A percentile compares a stretch with the other conserved stretches of the same genome.
phyloP scores from a whole-genome alignment of 352 stramenopile genomes.

The Phytopythium kandeliae region DNA sequence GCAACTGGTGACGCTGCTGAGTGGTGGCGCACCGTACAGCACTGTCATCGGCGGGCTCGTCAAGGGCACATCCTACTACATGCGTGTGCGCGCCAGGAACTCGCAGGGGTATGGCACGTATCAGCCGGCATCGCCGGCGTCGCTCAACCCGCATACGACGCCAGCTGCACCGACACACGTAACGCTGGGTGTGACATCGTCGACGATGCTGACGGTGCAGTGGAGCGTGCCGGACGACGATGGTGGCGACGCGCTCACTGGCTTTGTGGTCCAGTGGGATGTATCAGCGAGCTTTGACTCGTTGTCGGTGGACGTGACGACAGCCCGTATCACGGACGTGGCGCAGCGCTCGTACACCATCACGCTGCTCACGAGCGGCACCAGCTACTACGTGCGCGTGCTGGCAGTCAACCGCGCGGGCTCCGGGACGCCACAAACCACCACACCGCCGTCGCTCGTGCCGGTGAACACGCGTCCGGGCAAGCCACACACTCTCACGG shows the following conservation, averaged over 20 bases:
- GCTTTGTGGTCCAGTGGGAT: conserved; percentile 93
- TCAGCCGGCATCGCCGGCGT: conserved; percentile 85
- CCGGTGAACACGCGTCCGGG: conserved; percentile 52
- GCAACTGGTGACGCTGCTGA: conserved; percentile 41
- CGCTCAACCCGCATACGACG: conserved; percentile 89
- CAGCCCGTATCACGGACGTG: conserved; percentile 48
- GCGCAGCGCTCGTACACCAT: conserved; percentile 74
- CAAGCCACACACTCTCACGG: conserved; percentile 56
- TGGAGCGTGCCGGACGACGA: conserved; percentile 83
- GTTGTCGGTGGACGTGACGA: conserved; percentile 54
- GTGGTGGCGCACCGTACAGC: conserved; percentile 48
- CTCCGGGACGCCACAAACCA: conserved; percentile 45
- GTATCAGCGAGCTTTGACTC: conserved; percentile 85
- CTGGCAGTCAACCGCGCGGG: conserved; percentile 66
- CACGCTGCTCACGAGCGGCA: conserved; percentile 72
- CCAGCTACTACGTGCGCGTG: conserved; percentile 88
- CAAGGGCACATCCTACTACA: conserved; percentile 67
- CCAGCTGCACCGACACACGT: conserved; percentile 86
- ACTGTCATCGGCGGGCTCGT: conserved; percentile 48
- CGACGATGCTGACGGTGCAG: conserved; percentile 90
- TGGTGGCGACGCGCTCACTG: conserved; percentile 84
- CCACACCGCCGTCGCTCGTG: conserved; percentile 39
- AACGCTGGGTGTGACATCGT: conserved; percentile 56
- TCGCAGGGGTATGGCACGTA: conserved; percentile 70
- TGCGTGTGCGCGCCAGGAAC: conserved; percentile 65